These are phyloP conservation scores for Aegilops sharonensis DNA, from an alignment of 176 grass and related monocot genomes.

Conservation along the genomic window DNA sequence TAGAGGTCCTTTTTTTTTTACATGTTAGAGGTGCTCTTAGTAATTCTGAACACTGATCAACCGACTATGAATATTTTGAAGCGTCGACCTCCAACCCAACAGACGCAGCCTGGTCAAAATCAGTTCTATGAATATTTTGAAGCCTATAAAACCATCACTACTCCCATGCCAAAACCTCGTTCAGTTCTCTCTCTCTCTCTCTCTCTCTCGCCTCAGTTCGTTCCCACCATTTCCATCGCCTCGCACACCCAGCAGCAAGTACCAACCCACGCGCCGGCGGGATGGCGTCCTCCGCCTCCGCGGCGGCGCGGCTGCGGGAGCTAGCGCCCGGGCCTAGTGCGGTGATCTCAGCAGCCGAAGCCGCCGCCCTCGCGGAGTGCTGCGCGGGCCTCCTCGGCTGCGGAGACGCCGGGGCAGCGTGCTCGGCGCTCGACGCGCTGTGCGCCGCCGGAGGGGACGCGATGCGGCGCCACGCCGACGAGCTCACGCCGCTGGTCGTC, in stretches of 20 bases:
- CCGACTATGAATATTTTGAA: no score
- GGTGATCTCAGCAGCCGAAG: constrained; percentile 19
- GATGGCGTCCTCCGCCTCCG: constrained; percentile 18
- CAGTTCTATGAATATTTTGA: background rate
- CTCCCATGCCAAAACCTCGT: background rate
- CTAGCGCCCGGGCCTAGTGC: constrained; percentile 21
- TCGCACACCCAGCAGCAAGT: no score
- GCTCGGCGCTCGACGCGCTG: constrained; percentile 46
- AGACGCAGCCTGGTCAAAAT: background rate
- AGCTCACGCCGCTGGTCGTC: constrained; percentile 47
- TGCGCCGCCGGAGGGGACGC: constrained; percentile 23
- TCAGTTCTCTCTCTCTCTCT: background rate
- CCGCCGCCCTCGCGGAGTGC: constrained; percentile 32
- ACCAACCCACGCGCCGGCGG: background rate
- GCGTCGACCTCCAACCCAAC: background rate
- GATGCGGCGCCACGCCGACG: constrained; percentile 43
- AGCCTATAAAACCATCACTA: background rate
- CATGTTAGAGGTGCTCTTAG: no score
- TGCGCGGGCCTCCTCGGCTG: constrained; percentile 40
- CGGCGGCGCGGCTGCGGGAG: constrained; percentile 23
- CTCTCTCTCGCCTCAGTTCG: background rate
- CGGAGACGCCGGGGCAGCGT: constrained; percentile 17
- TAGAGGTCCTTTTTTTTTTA: no score
- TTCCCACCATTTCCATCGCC: constrained; percentile 3
- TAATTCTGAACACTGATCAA: no score